These are phyloP conservation scores for Colletotrichum musicola DNA, from an alignment of 2,329 filamentous ascomycete species.

Conservation along the genomic window DNA sequence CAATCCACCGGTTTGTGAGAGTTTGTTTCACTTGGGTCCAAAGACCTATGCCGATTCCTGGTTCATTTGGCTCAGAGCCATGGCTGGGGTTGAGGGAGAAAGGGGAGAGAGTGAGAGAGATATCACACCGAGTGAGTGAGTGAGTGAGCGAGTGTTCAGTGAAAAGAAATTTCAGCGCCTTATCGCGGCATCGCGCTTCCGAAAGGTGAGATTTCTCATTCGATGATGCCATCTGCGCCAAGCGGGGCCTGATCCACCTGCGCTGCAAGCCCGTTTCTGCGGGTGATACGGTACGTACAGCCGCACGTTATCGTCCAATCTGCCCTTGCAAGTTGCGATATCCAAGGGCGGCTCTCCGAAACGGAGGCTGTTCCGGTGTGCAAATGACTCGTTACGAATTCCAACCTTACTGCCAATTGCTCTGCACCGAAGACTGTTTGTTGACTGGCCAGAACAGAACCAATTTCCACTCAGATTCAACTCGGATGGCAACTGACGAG, in stretches of 20 bases:
- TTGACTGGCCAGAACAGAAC: too few species aligned
- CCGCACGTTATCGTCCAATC: neutral
- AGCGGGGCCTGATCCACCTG: slow-evolving; percentile 33
- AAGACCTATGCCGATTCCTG: neutral
- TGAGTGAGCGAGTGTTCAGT: neutral
- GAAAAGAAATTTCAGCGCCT: slow-evolving; percentile 28
- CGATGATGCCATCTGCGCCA: slow-evolving; percentile 34
- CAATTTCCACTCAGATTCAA: too few species aligned
- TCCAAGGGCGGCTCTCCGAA: too few species aligned
- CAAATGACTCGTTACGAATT: neutral
- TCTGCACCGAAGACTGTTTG: too few species aligned
- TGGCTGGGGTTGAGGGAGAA: neutral
- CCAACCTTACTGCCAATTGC: too few species aligned
- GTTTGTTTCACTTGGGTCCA: neutral
- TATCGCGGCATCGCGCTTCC: slow-evolving; percentile 29
- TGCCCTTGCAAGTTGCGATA: neutral
- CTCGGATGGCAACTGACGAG: too few species aligned
- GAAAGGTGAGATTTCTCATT: slow-evolving; percentile 38
- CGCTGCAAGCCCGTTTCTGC: slow-evolving; percentile 13
- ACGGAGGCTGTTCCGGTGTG: neutral
- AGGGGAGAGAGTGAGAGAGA: neutral
- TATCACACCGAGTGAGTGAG: neutral
- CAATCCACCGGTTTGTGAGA: too few species aligned
- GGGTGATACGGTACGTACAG: neutral
- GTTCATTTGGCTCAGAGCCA: neutral